Conservation (phyloP, 257 asterid species). For the Datura wrightii region DNA sequence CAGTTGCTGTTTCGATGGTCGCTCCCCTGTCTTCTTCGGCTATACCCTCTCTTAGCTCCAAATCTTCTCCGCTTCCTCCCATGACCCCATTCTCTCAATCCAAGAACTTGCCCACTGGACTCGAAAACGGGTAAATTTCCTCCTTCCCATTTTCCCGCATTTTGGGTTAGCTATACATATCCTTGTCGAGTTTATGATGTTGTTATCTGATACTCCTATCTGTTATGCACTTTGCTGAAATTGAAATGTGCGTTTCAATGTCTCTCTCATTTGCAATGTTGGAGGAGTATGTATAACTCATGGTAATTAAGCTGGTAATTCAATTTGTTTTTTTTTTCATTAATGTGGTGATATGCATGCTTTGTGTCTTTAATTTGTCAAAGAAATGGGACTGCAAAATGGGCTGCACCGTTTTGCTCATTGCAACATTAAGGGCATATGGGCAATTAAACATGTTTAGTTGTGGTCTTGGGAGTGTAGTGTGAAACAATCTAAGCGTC, state of each 20-base stretch:
- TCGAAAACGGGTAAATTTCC: constrained; percentile 66
- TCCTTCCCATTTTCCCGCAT: not conserved
- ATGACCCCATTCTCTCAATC: constrained; percentile 89
- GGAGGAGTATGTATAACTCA: not conserved
- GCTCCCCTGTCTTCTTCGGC: constrained; percentile 76
- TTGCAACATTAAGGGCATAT: not conserved
- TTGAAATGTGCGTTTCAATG: not conserved
- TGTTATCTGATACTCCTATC: not conserved
- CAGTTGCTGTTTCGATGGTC: constrained; percentile 61
- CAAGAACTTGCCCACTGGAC: constrained; percentile 74
- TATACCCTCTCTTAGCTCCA: constrained; percentile 64
- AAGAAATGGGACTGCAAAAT: not conserved
- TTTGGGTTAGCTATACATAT: not conserved
- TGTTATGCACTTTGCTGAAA: not conserved
- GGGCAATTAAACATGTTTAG: not conserved
- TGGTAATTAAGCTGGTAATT: not conserved
- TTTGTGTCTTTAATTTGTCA: not conserved
- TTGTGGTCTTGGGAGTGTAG: not conserved
- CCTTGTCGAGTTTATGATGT: not conserved
- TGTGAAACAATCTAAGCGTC: not conserved
- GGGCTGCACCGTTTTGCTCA: not conserved
- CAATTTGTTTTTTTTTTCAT: not conserved
- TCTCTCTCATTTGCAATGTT: not conserved
- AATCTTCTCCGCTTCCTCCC: constrained; percentile 47
- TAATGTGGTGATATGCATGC: not conserved